Conservation (phyloP, 306 rosid genomes). For the Vachellia collinsii region DNA sequence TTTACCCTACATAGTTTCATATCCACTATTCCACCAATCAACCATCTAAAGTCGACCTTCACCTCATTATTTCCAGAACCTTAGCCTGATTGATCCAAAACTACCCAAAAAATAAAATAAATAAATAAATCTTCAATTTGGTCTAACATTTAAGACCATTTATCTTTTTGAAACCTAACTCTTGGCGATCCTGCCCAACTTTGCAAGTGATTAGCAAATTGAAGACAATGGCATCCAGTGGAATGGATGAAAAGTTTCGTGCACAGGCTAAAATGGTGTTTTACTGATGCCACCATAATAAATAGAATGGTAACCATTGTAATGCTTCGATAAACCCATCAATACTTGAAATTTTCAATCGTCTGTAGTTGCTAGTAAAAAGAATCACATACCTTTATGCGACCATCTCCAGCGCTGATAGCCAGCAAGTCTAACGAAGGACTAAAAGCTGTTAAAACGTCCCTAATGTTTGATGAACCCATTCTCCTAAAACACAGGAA, state of each 20-base stretch:
- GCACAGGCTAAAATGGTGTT: neutral
- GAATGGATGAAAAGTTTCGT: neutral
- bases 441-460: constrained; percentile 73
- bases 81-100: neutral
- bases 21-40: neutral
- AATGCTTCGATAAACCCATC: neutral
- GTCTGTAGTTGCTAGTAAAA: neutral
- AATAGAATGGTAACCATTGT: neutral
- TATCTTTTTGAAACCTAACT: neutral
- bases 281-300: neutral
- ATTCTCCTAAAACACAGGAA: constrained; percentile 36
- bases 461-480: constrained; percentile 67
- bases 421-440: constrained; percentile 81
- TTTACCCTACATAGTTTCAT: neutral
- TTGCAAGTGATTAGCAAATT: neutral
- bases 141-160: neutral
- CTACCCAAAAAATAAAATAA: neutral
- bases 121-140: neutral
- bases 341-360: neutral
- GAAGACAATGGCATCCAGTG: neutral
- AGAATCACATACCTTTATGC: constrained; percentile 64
- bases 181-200: neutral
- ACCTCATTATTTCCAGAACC: neutral
- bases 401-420: constrained; percentile 85
- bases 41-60: neutral